Evolutionary conservation across 495 filamentous ascomycete genomes (phyloP).

Genomic region (Penicillium odoratum): DNA sequence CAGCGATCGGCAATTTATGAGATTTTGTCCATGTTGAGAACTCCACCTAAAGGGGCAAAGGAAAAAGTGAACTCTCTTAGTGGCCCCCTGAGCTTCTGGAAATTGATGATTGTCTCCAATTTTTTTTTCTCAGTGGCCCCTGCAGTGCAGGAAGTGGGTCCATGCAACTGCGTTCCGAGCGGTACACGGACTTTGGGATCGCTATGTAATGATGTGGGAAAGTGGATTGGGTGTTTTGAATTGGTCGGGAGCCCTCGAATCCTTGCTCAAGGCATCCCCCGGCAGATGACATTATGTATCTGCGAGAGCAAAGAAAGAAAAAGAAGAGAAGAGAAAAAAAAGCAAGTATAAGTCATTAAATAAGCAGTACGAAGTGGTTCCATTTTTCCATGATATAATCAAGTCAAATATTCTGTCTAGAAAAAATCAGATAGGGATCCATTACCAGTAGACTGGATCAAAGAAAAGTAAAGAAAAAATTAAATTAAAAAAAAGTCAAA

Average conservation of each 20-base stretch:
- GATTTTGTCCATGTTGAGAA: conserved; percentile 18
- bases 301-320: not conserved
- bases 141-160: conserved; percentile 29
- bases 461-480: not conserved
- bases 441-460: conserved; percentile 5
- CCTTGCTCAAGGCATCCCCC: conserved; percentile 3
- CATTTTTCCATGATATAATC: not conserved
- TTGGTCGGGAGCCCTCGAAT: conserved; percentile 8
- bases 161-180: conserved; percentile 26
- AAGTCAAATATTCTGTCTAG: too few relatives aligned
- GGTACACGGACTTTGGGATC: conserved; percentile 16
- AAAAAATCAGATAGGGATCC: conserved; percentile 3
- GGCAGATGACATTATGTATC: conserved; percentile 12
- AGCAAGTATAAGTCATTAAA: too few relatives aligned
- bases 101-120: conserved; percentile 15
- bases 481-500: conserved; percentile 1
- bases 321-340: not conserved
- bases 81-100: conserved; percentile 28
- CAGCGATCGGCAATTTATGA: conserved; percentile 26
- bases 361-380: too few relatives aligned
- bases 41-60: conserved; percentile 14
- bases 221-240: conserved; percentile 19
- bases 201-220: conserved; percentile 13
- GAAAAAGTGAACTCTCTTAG: not conserved
- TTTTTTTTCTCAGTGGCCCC: conserved; percentile 19